A percentile compares a stretch with the other conserved stretches of the same genome.
Conservation (phyloP, 805 yeast species). For the Tetrapisispora arboricola region DNA sequence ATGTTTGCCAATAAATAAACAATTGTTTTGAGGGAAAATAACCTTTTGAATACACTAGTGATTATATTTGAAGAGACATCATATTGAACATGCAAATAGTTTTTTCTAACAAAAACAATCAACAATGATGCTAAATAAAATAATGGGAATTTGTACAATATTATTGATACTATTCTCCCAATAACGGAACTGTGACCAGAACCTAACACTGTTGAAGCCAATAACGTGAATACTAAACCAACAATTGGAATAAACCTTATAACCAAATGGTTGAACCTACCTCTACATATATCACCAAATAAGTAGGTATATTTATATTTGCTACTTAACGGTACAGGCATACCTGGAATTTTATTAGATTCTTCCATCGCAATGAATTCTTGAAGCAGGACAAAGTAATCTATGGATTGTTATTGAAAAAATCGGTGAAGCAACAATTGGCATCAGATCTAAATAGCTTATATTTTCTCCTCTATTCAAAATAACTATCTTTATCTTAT, state of each 20-base stretch:
- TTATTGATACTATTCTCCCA: conserved; percentile 12
- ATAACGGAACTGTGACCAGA: conserved; percentile 13
- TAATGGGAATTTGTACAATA: conserved; percentile 23
- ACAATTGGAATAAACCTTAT: conserved; percentile 28
- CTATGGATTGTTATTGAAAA: no score
- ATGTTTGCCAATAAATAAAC: conserved; percentile 11
- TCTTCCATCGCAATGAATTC: background rate
- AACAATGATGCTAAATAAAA: conserved; percentile 26
- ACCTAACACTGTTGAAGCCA: conserved; percentile 17
- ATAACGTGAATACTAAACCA: conserved; percentile 21
- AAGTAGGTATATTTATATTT: conserved; percentile 30
- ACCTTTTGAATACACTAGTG: conserved; percentile 13
- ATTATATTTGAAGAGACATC: conserved; percentile 21
- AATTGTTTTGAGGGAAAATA: conserved; percentile 13
- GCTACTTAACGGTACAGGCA: conserved; percentile 11
- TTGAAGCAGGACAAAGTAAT: no score
- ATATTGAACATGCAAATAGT: conserved; percentile 31
- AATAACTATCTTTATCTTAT: no score
- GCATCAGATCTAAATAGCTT: no score
- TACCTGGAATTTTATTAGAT: conserved; percentile 3
- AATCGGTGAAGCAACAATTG: no score
- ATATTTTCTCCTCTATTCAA: no score
- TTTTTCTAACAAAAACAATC: conserved; percentile 32
- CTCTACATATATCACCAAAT: conserved; percentile 33
- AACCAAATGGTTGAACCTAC: conserved; percentile 32